Evolutionary conservation across 2,329 filamentous ascomycete species (phyloP).

Genomic region (Claviceps paspali): DNA sequence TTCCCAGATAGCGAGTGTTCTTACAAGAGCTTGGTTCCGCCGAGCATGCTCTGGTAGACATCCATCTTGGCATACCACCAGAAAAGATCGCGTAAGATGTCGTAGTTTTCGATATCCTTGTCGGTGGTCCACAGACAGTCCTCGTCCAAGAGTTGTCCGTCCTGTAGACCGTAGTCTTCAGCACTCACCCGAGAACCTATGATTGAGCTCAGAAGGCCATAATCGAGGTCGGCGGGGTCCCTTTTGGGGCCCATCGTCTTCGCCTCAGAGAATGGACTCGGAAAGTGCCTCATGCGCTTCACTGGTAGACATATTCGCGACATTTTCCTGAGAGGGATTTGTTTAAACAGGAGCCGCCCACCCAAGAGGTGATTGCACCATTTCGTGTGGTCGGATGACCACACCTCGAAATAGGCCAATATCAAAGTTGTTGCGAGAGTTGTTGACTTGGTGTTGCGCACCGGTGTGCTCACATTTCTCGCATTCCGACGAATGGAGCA

Average conservation of each 20-base stretch:
- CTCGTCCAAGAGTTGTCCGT: slow-evolving; percentile 14
- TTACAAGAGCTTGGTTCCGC: slow-evolving; percentile 71
- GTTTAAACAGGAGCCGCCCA: slow-evolving; percentile 63
- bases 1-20: too few species aligned
- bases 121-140: slow-evolving; percentile 21
- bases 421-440: slow-evolving; percentile 81
- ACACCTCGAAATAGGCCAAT: slow-evolving; percentile 84
- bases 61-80: slow-evolving; percentile 98
- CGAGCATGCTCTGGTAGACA: slow-evolving; percentile 76
- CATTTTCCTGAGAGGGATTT: slow-evolving; percentile 65
- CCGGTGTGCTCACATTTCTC: slow-evolving; percentile 54
- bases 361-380: slow-evolving; percentile 90
- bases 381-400: slow-evolving; percentile 85
- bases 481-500: slow-evolving; percentile 67
- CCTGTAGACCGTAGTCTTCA: slow-evolving; percentile 22
- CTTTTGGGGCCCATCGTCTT: slow-evolving; percentile 5
- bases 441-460: slow-evolving; percentile 55
- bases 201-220: slow-evolving; percentile 24
- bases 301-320: slow-evolving; percentile 54
- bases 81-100: slow-evolving; percentile 70
- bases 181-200: slow-evolving; percentile 24
- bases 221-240: slow-evolving; percentile 26
- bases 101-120: slow-evolving; percentile 62
- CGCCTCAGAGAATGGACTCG: slow-evolving; percentile 1
- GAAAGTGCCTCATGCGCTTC: slow-evolving; percentile 27